A percentile compares a stretch with the other conserved stretches of the same genome.
Conservation (phyloP, 441 rosid genomes). For the Pelargonium cotyledonis region DNA sequence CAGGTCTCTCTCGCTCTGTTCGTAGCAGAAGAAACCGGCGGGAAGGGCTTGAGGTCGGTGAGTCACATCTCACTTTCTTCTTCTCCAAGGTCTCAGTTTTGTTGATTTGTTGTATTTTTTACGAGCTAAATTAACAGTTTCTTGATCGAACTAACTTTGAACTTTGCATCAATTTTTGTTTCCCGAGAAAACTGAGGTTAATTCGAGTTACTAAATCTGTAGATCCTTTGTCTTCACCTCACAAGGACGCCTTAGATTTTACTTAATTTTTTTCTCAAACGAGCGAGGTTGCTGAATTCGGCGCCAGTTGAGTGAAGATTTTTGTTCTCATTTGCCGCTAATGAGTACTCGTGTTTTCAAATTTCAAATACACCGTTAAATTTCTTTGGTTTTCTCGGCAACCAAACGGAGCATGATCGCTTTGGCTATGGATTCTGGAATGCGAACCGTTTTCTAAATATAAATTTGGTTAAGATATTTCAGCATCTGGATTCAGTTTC, state of each 20-base stretch:
- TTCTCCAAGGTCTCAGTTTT: not conserved
- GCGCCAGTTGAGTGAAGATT: not conserved
- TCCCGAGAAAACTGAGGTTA: slow-evolving; percentile 6
- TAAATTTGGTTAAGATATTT: not conserved
- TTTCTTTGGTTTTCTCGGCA: not conserved
- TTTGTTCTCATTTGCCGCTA: not conserved
- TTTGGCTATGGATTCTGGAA: slow-evolving; percentile 4
- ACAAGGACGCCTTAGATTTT: not conserved
- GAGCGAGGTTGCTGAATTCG: not conserved
- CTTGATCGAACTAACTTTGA: not conserved
- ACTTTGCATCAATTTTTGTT: slow-evolving; percentile 5
- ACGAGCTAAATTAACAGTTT: too few species aligned
- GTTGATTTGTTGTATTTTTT: not conserved
- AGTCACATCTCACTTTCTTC: not conserved
- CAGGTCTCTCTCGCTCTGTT: not conserved
- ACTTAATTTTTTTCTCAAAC: not conserved
- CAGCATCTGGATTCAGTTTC: slow-evolving; percentile 18
- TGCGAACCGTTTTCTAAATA: not conserved
- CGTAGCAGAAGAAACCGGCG: slow-evolving; percentile 30
- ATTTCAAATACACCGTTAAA: not conserved
- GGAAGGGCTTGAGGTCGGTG: slow-evolving; percentile 39
- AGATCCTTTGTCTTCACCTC: not conserved
- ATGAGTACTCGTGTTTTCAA: not conserved
- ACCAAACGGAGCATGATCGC: not conserved
- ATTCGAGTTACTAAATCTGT: not conserved